These are phyloP conservation scores for Malus hybrid DNA, from an alignment of 331 rosid species.

Conservation along the genomic window DNA sequence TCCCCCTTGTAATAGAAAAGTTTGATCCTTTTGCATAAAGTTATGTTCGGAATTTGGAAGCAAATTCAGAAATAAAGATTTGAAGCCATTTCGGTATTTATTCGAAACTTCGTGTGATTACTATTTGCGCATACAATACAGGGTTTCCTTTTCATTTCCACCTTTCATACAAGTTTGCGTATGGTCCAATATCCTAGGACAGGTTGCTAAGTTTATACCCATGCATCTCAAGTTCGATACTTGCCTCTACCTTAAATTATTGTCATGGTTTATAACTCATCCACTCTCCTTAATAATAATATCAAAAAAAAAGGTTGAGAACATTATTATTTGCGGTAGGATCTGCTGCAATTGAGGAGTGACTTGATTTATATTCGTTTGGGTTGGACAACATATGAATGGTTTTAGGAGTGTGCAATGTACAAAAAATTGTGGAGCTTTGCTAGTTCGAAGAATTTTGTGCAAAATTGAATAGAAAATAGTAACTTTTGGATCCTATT, in stretches of 20 bases:
- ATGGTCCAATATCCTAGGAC: too few relatives aligned
- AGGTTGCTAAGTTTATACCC: too few relatives aligned
- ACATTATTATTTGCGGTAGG: neutral
- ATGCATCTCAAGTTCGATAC: too few relatives aligned
- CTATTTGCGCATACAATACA: neutral
- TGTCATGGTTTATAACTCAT: too few relatives aligned
- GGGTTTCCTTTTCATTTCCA: constrained; percentile 3
- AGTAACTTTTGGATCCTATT: too few relatives aligned
- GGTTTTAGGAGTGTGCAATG: neutral
- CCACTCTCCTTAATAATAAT: too few relatives aligned
- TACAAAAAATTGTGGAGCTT: neutral
- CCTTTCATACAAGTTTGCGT: neutral
- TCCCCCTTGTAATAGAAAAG: neutral
- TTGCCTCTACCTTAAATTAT: too few relatives aligned
- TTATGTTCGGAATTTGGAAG: neutral
- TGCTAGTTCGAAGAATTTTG: neutral
- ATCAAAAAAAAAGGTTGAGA: neutral
- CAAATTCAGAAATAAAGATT: neutral
- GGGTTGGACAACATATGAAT: neutral
- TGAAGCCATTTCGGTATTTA: neutral
- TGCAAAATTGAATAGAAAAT: too few relatives aligned
- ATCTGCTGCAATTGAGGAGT: neutral
- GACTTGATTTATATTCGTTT: neutral
- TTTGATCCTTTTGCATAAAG: neutral
- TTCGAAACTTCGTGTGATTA: neutral